Evolutionary conservation across 2,329 filamentous ascomycete genomes (phyloP), one percentile per base, ranked within the genome.

Genomic region (Magnaporthales sp.): DNA sequence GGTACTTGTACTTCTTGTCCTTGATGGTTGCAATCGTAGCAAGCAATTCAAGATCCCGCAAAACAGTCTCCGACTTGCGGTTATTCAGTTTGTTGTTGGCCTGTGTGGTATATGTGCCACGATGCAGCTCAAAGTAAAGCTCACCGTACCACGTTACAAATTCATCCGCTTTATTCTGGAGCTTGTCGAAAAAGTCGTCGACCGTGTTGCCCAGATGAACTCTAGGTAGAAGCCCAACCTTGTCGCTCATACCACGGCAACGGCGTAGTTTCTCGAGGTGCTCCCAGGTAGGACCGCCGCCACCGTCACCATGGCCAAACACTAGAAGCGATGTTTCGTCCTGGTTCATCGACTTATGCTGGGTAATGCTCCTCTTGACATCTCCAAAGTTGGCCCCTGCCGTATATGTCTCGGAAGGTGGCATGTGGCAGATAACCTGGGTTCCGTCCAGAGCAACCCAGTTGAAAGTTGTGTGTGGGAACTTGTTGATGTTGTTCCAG

Each of bases 401-500:
- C 2, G 86, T 89, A 70, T 90, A 90, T 0, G 87, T 90, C 73
- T 90, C 86, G 4, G 84, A 81, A 1, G 88, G 87, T 5, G 86
- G 80, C 88, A 90, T 90, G 70, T 90, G 88, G 74, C 87, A 89
- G 51, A 90, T 80, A 62, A 90, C 88, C 70, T 90, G 88, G 71
- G 86, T 89, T 61, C 87, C 87, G 72, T 90, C 88, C 51, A 90
- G 79, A 1, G 85, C 81, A 27, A 90, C 87, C 88, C 88, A 90
- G 71, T 88, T 88, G 78, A 90, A 90, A 0, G 87, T 90, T 0
- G 88, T 90, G 68, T 90, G 88, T 0, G 88, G 88, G 75, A 90
- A 90, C 72, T 86, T 89, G 75, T 90, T 90, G 79, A 90, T 89
- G 72, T 89, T 90, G 76, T 90, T 90, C 86, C 87, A 90, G 77